These are phyloP conservation scores for Mycosphaerelloides madeirae DNA, from an alignment of 2,329 filamentous ascomycete species.

Conservation along the genomic window DNA sequence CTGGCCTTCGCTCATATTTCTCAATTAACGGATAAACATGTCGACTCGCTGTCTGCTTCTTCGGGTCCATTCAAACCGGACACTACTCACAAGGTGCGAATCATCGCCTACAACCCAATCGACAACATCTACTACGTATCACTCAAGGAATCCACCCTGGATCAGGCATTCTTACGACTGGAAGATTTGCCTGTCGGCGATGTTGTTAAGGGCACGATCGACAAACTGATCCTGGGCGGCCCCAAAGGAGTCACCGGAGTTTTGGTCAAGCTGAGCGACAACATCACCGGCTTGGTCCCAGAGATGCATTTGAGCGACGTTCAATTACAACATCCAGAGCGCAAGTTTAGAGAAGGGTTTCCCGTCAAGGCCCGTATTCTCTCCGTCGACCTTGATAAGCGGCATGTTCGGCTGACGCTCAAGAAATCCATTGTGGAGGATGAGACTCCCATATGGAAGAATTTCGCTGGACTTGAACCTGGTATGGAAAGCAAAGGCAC, in stretches of 20 bases:
- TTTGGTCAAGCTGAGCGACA: constrained; percentile 77
- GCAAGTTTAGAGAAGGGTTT: constrained; percentile 86
- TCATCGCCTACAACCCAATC: constrained; percentile 80
- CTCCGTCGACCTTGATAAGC: constrained; percentile 69
- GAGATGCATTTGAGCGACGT: constrained; percentile 87
- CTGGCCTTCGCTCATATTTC: constrained; percentile 86
- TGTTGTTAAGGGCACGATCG: constrained; percentile 74
- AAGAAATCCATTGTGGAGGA: constrained; percentile 95
- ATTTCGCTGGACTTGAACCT: constrained; percentile 67
- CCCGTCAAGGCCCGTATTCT: constrained; percentile 81
- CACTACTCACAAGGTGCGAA: constrained; percentile 72
- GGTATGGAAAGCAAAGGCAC: constrained; percentile 81
- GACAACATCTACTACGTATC: constrained; percentile 85
- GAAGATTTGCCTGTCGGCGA: constrained; percentile 82
- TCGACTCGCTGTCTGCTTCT: constrained; percentile 73
- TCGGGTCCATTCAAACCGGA: constrained; percentile 74
- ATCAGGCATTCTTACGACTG: constrained; percentile 84
- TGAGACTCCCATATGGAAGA: constrained; percentile 62
- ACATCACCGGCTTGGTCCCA: constrained; percentile 81
- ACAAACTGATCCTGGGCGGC: constrained; percentile 76
- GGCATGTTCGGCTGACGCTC: constrained; percentile 77
- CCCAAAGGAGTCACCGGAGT: constrained; percentile 74
- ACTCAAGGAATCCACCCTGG: constrained; percentile 73
- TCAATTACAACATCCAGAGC: constrained; percentile 83
- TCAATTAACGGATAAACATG: constrained; percentile 79